Percentiles rank a stretch among this genome's conserved stretches.
These are phyloP conservation scores for Novakomyces olei DNA, from an alignment of 805 yeast genomes.

Conservation along the genomic window DNA sequence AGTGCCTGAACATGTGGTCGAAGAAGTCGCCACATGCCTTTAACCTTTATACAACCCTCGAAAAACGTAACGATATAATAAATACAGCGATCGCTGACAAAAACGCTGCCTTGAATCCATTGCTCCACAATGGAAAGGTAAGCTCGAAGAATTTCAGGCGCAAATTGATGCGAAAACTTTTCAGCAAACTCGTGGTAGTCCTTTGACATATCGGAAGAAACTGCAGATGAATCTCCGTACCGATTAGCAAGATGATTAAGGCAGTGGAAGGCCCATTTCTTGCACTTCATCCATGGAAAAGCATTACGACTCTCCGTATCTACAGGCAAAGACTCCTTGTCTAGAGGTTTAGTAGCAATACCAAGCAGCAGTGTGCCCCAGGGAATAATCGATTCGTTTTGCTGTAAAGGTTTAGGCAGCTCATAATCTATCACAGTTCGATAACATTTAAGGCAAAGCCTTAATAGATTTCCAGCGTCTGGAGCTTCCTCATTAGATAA, in stretches of 20 bases:
- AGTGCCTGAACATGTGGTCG: constrained; percentile 43
- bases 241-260: constrained; percentile 37
- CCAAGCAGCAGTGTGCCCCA: constrained; percentile 67
- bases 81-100: constrained; percentile 24
- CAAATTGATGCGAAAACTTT: constrained; percentile 32
- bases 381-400: constrained; percentile 25
- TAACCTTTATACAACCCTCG: constrained; percentile 35
- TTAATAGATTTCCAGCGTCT: constrained; percentile 48
- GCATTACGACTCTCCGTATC: constrained; percentile 30
- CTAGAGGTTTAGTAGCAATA: constrained; percentile 37
- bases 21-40: constrained; percentile 42
- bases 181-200: constrained; percentile 37
- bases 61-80: constrained; percentile 26
- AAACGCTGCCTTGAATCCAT: constrained; percentile 45
- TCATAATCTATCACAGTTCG: constrained; percentile 48
- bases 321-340: constrained; percentile 28
- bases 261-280: constrained; percentile 77
- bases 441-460: constrained; percentile 49
- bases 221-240: constrained; percentile 8
- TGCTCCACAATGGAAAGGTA: constrained; percentile 43
- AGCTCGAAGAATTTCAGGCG: constrained; percentile 50
- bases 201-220: constrained; percentile 17
- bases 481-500: constrained; percentile 21
- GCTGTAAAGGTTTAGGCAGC: constrained; percentile 43
- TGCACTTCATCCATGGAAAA: constrained; percentile 49